Conservation (phyloP, 106 monocot genomes). For the Acanthochlamys bracteata region DNA sequence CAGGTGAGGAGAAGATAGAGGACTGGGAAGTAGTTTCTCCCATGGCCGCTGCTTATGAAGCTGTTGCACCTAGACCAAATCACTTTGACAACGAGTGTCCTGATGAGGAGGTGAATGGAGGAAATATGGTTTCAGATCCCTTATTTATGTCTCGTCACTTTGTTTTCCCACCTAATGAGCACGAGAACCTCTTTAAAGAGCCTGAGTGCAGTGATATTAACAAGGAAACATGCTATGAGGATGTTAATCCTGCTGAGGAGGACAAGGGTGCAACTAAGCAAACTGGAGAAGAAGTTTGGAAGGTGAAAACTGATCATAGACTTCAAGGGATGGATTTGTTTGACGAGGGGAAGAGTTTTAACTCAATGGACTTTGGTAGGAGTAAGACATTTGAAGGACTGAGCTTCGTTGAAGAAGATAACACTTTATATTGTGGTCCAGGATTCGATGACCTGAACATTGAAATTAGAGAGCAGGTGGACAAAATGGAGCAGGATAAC, state of each 20-base stretch:
- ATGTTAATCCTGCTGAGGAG: slow-evolving; percentile 6
- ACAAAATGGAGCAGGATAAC: slow-evolving; percentile 11
- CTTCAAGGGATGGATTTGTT: slow-evolving; percentile 29
- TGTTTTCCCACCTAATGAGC: slow-evolving; percentile 53
- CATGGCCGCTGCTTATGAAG: slow-evolving; percentile 58
- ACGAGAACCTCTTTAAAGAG: slow-evolving; percentile 44
- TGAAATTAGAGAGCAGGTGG: slow-evolving; percentile 16
- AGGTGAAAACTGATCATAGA: slow-evolving; percentile 25
- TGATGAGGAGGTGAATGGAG: slow-evolving; percentile 8
- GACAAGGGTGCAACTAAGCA: slow-evolving; percentile 5
- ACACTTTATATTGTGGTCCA: slow-evolving; percentile 19
- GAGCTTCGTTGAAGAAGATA: slow-evolving; percentile 18
- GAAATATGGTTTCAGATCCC: slow-evolving; percentile 23
- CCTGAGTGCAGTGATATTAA: slow-evolving; percentile 30
- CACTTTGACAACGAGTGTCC: slow-evolving; percentile 2
- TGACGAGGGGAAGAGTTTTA: slow-evolving; percentile 21
- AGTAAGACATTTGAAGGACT: slow-evolving; percentile 20
- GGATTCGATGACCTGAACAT: slow-evolving; percentile 15
- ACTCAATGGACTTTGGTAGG: slow-evolving; percentile 22
- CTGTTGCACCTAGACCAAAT: slow-evolving; percentile 47
- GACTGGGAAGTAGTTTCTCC: slow-evolving; percentile 91
- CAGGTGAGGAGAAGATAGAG: slow-evolving; percentile 33
- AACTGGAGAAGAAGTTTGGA: slow-evolving; percentile 13
- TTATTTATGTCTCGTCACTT: slow-evolving; percentile 71
- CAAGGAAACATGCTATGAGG: slow-evolving; percentile 8